Conservation (phyloP, 306 rosid genomes). For the Ormosia emarginata region DNA sequence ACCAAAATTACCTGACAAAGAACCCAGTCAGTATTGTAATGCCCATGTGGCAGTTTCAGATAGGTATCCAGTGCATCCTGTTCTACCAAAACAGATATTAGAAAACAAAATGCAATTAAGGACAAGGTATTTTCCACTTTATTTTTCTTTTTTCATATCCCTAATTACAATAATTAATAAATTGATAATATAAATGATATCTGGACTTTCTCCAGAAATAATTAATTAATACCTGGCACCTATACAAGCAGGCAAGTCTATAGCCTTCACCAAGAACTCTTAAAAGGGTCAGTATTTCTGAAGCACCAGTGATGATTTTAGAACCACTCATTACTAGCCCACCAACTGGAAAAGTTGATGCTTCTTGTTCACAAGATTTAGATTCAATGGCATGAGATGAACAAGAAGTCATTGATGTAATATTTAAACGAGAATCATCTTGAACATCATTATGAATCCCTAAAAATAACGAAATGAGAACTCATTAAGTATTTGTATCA, state of each 20-base stretch:
- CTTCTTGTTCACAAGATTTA: constrained; percentile 68
- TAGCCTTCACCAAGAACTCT: constrained; percentile 88
- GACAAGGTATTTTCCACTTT: constrained; percentile 10
- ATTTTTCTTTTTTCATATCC: background rate
- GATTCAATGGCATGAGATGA: constrained; percentile 52
- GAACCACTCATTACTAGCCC: constrained; percentile 51
- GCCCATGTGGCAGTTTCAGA: constrained; percentile 82
- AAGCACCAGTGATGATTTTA: constrained; percentile 53
- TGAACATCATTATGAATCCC: constrained; percentile 63
- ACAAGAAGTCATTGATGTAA: constrained; percentile 44
- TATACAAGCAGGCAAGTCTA: constrained; percentile 81
- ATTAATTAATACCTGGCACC: constrained; percentile 64
- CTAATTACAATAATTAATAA: background rate
- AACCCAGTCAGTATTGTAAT: constrained; percentile 93
- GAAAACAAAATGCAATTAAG: constrained; percentile 14
- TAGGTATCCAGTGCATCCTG: constrained; percentile 90
- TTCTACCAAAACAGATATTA: constrained; percentile 27
- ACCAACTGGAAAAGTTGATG: constrained; percentile 37
- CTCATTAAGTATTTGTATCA: constrained; percentile 5
- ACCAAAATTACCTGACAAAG: constrained; percentile 80
- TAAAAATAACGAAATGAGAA: constrained; percentile 30
- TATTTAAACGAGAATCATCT: constrained; percentile 58
- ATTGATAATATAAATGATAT: background rate
- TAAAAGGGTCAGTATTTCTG: constrained; percentile 76
- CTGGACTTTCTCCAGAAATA: constrained; percentile 14